Evolutionary conservation across 1,139 yeast species (phyloP).

Genomic region (Suhomyces atakaporum): DNA sequence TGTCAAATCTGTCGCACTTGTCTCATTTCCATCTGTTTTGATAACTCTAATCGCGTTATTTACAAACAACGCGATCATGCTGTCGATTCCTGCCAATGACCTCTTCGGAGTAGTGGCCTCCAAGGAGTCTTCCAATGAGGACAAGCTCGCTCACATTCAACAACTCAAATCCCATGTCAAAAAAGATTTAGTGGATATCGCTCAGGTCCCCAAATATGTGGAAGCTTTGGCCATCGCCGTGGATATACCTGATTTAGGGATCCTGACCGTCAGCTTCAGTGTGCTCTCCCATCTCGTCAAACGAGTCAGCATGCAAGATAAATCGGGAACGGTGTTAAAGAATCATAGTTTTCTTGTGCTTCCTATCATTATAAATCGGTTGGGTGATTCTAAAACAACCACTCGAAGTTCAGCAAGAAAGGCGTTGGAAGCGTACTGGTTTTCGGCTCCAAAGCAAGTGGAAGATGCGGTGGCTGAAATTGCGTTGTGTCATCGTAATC

Average conservation of each 20-base stretch:
- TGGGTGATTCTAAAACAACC: slow-evolving; percentile 50
- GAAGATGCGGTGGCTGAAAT: slow-evolving; percentile 49
- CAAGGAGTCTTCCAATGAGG: slow-evolving; percentile 18
- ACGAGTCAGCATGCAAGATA: slow-evolving; percentile 73
- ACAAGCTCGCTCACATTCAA: slow-evolving; percentile 44
- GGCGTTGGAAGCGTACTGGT: slow-evolving; percentile 68
- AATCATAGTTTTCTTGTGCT: slow-evolving; percentile 51
- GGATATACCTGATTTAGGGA: slow-evolving; percentile 41
- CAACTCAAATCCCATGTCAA: slow-evolving; percentile 70
- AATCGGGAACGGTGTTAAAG: slow-evolving; percentile 46
- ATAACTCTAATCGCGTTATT: not conserved
- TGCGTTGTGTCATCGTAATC: slow-evolving; percentile 51
- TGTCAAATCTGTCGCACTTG: too few species aligned
- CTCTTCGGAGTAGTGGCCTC: slow-evolving; percentile 29
- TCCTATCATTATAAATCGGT: slow-evolving; percentile 57
- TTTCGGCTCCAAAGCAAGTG: slow-evolving; percentile 57
- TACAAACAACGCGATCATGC: slow-evolving; percentile 8
- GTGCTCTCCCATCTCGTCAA: slow-evolving; percentile 75
- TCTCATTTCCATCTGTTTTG: too few species aligned
- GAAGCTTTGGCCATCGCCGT: slow-evolving; percentile 55
- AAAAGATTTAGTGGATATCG: slow-evolving; percentile 59
- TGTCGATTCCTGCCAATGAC: slow-evolving; percentile 24
- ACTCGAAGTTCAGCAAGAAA: slow-evolving; percentile 53
- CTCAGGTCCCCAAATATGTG: slow-evolving; percentile 56
- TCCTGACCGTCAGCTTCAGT: slow-evolving; percentile 57